Base-by-base conservation (phyloP, 352 stramenopile genomes). In the Phytophthora aleatoria region DNA sequence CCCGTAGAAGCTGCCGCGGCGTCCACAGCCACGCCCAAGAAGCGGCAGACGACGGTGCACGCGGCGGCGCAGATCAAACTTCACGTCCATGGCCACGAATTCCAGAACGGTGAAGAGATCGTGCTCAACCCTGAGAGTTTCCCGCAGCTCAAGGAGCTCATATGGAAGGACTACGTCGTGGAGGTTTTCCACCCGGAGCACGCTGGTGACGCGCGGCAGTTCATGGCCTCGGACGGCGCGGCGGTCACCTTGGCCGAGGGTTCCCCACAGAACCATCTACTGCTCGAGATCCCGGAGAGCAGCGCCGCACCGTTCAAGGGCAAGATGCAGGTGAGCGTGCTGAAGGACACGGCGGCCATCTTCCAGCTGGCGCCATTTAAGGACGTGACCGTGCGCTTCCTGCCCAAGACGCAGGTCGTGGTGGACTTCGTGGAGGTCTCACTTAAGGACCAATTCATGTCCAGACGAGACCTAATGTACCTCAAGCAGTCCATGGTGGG, bases 401-500 rank as follows among this genome's bases (percentile, higher is more conserved):
- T 96, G 16, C 74, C 87, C 35, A 93, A 94, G 71, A 69, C 75
- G 16, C 72, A 84, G 27, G 90, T 94, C 24, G 74, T 83, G 33
- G 72, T 96, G 50, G 85, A 97, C 50, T 97, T 97, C 57, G 87
- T 97, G 35, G 91, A 97, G 69, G 77, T 97, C 30, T 92, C 86
- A 28, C 76, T 97, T 42, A 97, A 97, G 55, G 88, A 96, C 72
- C 87, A 98, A 69, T 98, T 97, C 70, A 79, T 98, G 61, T 97
- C 91, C 20, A 89, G 92, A n/a, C 87, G 84, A 31, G 91, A 98
- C 62, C 77, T 98, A 41, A 97, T 90, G 83, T 95, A 93, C 61
- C 30, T 95, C 3, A 79, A 90, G 57, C 73, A 89, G 24, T 83
- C 82, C 13, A 74, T 95, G 44, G 72, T 85, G 1, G 89, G 89